phyloP scores from a whole-genome alignment of 2,329 filamentous ascomycete genomes.

The Pezicula radicicola region DNA sequence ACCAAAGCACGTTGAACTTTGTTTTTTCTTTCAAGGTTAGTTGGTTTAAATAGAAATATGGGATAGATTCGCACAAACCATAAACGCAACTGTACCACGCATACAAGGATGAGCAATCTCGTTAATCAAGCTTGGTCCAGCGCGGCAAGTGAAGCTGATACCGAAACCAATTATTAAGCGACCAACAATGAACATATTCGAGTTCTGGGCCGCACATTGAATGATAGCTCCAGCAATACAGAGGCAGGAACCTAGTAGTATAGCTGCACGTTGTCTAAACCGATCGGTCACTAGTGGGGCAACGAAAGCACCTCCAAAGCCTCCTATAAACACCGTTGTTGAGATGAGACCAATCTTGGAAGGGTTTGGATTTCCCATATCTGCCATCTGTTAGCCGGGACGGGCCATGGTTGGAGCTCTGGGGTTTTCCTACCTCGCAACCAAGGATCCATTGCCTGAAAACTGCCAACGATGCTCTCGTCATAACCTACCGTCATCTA shows the following conservation, averaged over 20 bases:
- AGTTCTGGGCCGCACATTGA: constrained; percentile 32
- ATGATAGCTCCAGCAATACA: constrained; percentile 40
- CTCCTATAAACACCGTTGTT: constrained; percentile 12
- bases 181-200: constrained; percentile 38
- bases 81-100: not conserved
- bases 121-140: constrained; percentile 8
- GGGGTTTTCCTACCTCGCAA: constrained; percentile 3
- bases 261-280: constrained; percentile 11
- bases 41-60: constrained; percentile 1
- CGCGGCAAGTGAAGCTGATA: constrained; percentile 13
- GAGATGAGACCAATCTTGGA: constrained; percentile 13
- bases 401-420: not conserved
- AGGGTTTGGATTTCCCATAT: constrained; percentile 8
- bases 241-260: constrained; percentile 24
- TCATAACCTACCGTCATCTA: constrained; percentile 16
- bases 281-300: constrained; percentile 12
- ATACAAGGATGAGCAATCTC: constrained; percentile 15
- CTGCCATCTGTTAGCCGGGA: not conserved
- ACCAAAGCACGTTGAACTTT: constrained; percentile 14
- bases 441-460: constrained; percentile 16
- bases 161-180: constrained; percentile 35
- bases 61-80: not conserved
- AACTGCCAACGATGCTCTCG: constrained; percentile 9
- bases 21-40: not conserved
- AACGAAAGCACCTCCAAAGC: constrained; percentile 10